Evolutionary conservation across 805 yeast species (phyloP), one percentile per base, ranked within the genome.

Genomic region (Kodamaea kakaduensis): DNA sequence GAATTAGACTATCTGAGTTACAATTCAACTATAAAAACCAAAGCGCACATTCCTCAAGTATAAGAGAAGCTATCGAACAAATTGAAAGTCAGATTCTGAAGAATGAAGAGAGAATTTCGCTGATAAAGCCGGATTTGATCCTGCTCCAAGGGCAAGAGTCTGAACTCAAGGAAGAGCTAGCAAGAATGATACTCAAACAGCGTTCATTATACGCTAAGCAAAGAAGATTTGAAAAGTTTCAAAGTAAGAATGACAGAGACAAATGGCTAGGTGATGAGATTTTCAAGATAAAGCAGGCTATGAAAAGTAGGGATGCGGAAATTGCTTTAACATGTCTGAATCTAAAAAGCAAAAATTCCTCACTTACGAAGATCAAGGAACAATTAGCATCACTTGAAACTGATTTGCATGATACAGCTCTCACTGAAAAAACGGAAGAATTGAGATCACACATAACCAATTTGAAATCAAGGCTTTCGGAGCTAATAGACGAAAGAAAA

Each of bases 181-280:
- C 58, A 3, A 58, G 62, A n/a, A 46, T 71, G 15, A 70, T 67
- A 34, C 61, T 77, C 6, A 69, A 59, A 18, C 88, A 83, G 54
- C 65, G 83, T 44, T 58, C 67, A 9, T 54, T 89, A 4, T 73
- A 82, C 32, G 67, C 83, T 6, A 89, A 87, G 50, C 84, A 79
- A 47, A 85, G 84, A 26, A 75, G 88, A 33, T 73, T 73, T 39
- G 68, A 77, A 17, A 73, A 76, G 43, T 88, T 87, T 47, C 43
- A 54, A 1, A 56, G 73, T 10, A 69, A 69, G 42, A 49, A 57
- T 2, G 81, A 84, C 40, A 70, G 96, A 43, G 81, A 87, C 51
- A 28, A 41, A 2, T 85, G 94, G 90, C 64, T 89, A 10, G 50
- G 62, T 6, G 34, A 52, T 0, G 81, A 86, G 47, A 70, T 85